phyloP scores from a whole-genome alignment of 1,284 basidiomycete genomes.

The Pseudozyma pruni region DNA sequence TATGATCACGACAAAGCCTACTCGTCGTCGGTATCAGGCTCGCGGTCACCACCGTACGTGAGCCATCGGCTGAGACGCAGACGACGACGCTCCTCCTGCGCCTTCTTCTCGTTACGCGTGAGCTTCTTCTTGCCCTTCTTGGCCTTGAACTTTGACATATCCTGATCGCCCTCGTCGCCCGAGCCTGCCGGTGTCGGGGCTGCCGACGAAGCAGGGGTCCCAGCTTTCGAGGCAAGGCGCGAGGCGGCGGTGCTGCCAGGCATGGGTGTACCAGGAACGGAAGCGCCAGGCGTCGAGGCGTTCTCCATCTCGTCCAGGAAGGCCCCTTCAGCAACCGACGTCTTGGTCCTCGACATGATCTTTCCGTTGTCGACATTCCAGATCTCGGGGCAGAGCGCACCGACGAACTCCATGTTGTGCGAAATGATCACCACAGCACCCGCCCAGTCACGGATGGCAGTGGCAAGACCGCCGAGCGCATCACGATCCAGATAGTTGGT shows the following conservation, averaged over 20 bases:
- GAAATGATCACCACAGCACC: constrained; percentile 98
- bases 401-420: constrained; percentile 76
- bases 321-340: constrained; percentile 81
- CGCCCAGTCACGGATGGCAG: constrained; percentile 95
- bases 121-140: constrained; percentile 68
- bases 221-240: constrained; percentile 65
- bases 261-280: constrained; percentile 74
- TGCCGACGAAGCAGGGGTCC: constrained; percentile 68
- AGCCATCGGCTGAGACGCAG: constrained; percentile 63
- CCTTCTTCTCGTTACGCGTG: constrained; percentile 66
- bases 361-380: constrained; percentile 77
- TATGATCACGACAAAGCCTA: constrained; percentile 2
- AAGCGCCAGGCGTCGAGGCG: constrained; percentile 76
- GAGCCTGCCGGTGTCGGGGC: constrained; percentile 69
- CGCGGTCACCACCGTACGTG: constrained; percentile 63
- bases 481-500: constrained; percentile 82
- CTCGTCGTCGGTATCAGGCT: constrained; percentile 66
- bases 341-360: constrained; percentile 88
- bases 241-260: constrained; percentile 69
- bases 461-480: constrained; percentile 87
- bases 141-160: constrained; percentile 67
- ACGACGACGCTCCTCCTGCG: constrained; percentile 65
- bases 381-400: constrained; percentile 72
- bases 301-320: constrained; percentile 70
- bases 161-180: constrained; percentile 69